Evolutionary conservation across 345 rosid genomes (phyloP), one percentile per base, ranked within the genome.

Genomic region (Hypericum perforatum): DNA sequence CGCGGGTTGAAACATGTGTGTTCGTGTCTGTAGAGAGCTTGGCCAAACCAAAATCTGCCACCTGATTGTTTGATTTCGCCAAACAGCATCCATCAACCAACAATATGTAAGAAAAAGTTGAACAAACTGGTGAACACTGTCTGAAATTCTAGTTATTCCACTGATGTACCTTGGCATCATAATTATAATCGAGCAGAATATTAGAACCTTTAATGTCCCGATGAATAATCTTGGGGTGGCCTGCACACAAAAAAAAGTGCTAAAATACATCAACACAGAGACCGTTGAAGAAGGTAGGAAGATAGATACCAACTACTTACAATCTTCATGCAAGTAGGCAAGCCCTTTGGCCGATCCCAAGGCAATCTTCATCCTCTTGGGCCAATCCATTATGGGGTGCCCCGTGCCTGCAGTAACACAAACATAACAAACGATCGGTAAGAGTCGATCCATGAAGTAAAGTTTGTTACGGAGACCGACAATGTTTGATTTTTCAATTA

Each of bases 21-120:
- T 46, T 12, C 3, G 15, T 46, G 50, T 46, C 50, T 29, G 15
- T 16, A n/a, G 50, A 46, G 29, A 46, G 8, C 50, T 46, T 46
- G 5, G 50, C 50, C 50, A 46, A 46, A 8, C 50, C 50, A 46
- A 46, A 46, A 46, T 46, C 50, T 14, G 50, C 50, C 50, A 46
- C 50, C 50, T 46, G 50, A 13, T 12, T 13, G n/a, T 13, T 46
- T 46, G 5, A 14, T 46, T 46, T 11, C 7, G 9, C 9, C 22
- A 46, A 46, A 13, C 29, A 42, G 3, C 12, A n/a, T 42, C 7
- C 32, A 22, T 22, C 32, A 22, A 22, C 32, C 32, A 22, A 22
- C 32, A 22, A 22, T 22, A 4, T 22, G 32, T 22, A 22, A 22
- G 32, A 22, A 22, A 22, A 22, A 22, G 32, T 22, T 22, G 32